phyloP scores from a whole-genome alignment of 2,329 filamentous ascomycete genomes.

The Botrytis aclada region DNA sequence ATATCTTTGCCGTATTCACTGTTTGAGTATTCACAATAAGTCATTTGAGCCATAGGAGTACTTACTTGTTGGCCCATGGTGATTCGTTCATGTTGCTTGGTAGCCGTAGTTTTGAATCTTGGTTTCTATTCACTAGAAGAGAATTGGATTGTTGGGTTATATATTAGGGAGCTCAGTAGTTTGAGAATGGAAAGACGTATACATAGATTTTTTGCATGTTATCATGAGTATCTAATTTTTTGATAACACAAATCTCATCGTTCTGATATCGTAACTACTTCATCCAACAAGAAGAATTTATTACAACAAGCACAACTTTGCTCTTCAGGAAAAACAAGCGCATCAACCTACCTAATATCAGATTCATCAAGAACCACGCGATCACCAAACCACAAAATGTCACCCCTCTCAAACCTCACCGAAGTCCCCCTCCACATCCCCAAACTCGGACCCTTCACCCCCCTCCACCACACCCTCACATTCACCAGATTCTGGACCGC shows the following conservation, averaged over 20 bases:
- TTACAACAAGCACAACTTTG: neutral
- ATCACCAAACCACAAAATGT: neutral
- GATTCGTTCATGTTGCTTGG: neutral
- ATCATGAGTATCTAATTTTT: neutral
- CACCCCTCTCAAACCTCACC: neutral
- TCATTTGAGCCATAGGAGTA: neutral
- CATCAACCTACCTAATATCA: neutral
- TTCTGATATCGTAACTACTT: neutral
- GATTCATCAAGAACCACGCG: too few species aligned
- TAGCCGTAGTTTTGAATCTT: neutral
- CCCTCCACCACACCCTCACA: neutral
- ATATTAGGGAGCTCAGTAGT: too few species aligned
- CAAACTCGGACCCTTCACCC: neutral
- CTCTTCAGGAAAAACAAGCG: neutral
- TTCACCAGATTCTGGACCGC: neutral
- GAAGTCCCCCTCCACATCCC: neutral
- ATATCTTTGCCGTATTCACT: neutral
- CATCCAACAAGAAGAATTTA: neutral
- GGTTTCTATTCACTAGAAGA: neutral
- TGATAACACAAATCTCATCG: neutral
- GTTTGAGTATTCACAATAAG: neutral
- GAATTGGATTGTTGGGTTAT: neutral
- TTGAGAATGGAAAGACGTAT: neutral
- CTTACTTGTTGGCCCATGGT: neutral
- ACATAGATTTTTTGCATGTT: accelerated